A percentile compares a stretch with the other conserved stretches of the same genome.
phyloP scores from a whole-genome alignment of 495 filamentous ascomycete genomes.

The Aspergillus indologenus region DNA sequence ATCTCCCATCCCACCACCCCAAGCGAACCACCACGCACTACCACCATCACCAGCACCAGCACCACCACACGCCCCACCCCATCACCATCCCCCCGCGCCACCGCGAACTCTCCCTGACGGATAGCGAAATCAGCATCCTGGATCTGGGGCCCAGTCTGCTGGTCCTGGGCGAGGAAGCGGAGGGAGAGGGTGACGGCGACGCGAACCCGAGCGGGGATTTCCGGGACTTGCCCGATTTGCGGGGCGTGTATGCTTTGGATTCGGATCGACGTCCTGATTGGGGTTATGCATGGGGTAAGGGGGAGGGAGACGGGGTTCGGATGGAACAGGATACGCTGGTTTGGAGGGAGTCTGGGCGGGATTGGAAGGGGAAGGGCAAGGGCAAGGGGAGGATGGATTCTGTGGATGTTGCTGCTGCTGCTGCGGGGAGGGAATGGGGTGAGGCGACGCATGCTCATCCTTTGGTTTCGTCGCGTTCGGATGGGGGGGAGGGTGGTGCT shows the following conservation, averaged over 20 bases:
- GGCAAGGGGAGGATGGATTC: constrained; percentile 9
- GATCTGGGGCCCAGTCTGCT: constrained; percentile 26
- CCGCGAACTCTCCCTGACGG: constrained; percentile 14
- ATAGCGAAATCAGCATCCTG: constrained; percentile 32
- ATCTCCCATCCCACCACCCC: no score
- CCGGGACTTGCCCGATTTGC: no score
- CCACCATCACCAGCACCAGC: not conserved
- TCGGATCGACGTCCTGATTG: no score
- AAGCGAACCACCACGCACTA: not conserved
- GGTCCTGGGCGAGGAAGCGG: not conserved
- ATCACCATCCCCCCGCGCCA: constrained; percentile 5
- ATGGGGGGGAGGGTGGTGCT: no score
- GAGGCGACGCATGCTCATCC: no score
- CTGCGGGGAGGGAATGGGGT: no score
- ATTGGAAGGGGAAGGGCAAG: not conserved
- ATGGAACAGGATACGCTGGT: constrained; percentile 8
- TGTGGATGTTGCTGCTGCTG: not conserved
- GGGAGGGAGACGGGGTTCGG: no score
- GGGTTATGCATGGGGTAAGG: not conserved
- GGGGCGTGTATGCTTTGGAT: no score
- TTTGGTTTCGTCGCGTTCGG: no score
- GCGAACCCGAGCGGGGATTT: no score
- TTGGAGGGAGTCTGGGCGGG: not conserved
- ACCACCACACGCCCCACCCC: not conserved
- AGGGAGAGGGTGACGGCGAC: not conserved